Base-by-base conservation (phyloP, 1,284 basidiomycete species). In the Microbotryum violaceum region DNA sequence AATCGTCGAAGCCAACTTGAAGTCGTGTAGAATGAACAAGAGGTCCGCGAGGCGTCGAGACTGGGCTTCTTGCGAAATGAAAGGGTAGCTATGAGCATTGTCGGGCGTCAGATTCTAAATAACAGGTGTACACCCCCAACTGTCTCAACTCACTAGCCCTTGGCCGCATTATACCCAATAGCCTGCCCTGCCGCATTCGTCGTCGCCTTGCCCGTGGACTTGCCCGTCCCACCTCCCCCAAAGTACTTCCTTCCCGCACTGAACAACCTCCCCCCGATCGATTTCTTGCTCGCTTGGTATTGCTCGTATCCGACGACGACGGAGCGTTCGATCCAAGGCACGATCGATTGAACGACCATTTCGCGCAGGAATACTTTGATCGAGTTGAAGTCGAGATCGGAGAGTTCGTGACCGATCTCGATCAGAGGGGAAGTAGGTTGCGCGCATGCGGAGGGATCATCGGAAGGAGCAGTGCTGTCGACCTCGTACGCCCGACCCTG, bases 241-340 rank as follows among this genome's bases (percentile, higher is more conserved):
- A 82, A 82, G 37, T 81, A 76, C 64, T 80, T 80, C 14, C 80
- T 66, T 0, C 80, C 78, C 0, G 79, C 81, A 5, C 89, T 90
- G 75, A 96, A 96, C 4, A 98, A 77, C 42, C 91, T 83, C 47
- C 91, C 87, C 4, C 94, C 96, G 25, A 97, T 86, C 14, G 96
- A 82, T 44, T 89, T 82, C 54, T 91, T 82, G 25, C 86, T 89
- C 20, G 88, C 87, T 21, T 86, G 84, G 72, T 88, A 93, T 80
- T 89, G 82, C 78, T 98, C 94, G 74, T 96, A 96, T 88, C 91
- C 96, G 62, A 96, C 89, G 52, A 91, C 74, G 1, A 96, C 87
- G 71, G 85, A 87, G 69, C 88, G 88, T 77, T 98, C 94, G 89
- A 98, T 92, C 86, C 89, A 97, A 0, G 94, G 94, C 4, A 97